A percentile compares a stretch with the other conserved stretches of the same genome.
These are phyloP conservation scores for Pseudopithomyces chartarum DNA, from an alignment of 2,329 filamentous ascomycete genomes.

Conservation along the genomic window DNA sequence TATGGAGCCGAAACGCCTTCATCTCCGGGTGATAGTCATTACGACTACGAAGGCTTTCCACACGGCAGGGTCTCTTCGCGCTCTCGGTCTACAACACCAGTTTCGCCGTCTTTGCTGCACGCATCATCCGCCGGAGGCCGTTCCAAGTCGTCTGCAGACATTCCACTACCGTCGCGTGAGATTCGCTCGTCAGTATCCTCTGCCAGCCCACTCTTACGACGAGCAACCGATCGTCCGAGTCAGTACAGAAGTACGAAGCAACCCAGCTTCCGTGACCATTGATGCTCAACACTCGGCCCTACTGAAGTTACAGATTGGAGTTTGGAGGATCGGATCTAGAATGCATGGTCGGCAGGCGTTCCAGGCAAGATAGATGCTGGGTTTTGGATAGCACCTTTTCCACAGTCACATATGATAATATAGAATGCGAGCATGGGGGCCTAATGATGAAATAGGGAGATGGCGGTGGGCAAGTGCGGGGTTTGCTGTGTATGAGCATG, in stretches of 20 bases:
- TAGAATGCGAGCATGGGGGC: not conserved
- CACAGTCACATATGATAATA: not conserved
- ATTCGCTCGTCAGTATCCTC: conserved; percentile 19
- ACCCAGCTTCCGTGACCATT: conserved; percentile 24
- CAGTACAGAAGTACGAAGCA: conserved; percentile 25
- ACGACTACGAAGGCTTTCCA: conserved; percentile 39
- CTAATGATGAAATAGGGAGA: not conserved
- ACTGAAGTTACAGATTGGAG: not conserved
- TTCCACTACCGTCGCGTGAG: conserved; percentile 23
- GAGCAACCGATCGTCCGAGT: conserved; percentile 36
- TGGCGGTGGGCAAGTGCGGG: not conserved
- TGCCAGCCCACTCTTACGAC: conserved; percentile 40
- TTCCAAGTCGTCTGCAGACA: conserved; percentile 19
- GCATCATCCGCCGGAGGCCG: conserved; percentile 18
- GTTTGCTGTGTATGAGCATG: too few relatives aligned
- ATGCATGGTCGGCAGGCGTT: not conserved
- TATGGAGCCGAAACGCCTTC: conserved; percentile 4
- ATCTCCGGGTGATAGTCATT: conserved; percentile 16
- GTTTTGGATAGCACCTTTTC: not conserved
- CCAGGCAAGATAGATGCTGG: not conserved
- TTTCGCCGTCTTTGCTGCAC: conserved; percentile 16
- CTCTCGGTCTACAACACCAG: conserved; percentile 23
- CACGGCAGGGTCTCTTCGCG: conserved; percentile 25
- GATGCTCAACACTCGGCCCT: too few relatives aligned
- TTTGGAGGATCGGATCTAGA: not conserved